Evolutionary conservation across 768 basidiomycete genomes (phyloP), one percentile per base, ranked within the genome.

Genomic region (Polyporus arcularius): DNA sequence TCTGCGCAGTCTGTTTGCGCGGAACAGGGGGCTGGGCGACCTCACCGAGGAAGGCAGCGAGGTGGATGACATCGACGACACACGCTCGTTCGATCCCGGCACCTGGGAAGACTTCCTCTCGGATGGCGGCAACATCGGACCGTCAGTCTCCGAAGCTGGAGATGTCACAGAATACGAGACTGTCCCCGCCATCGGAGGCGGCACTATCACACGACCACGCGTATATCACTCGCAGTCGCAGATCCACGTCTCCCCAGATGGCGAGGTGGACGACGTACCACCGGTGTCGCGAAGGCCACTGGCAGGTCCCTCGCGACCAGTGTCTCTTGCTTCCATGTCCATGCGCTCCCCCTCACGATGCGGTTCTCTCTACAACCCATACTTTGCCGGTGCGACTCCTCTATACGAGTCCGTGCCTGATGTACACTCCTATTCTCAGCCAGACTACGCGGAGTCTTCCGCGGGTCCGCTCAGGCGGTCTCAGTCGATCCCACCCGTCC

Each of bases 151-250:
- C 8, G 71, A 73, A 30, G 71, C 77, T 48, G 78, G 78, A 48
- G 68, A 66, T 11, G 71, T 81, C 42, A 74, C 80, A 11, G 91
- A 92, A 68, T 95, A 89, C 73, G 93, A 96, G 71, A 89, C 90
- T 1, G 85, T 95, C 39, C 93, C 95, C 12, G 95, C 96, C 3
- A 89, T 97, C 4, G 95, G 96, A 16, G 94, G 94, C 14, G 95
- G 95, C 0, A 87, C 84, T 0, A 84, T 97, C 65, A 89, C 89
- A 10, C 85, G 93, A 14, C 96, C 96, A 0, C 80, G 94, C 5
- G 82, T 96, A 35, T 86, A 85, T 64, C 96, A 96, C 71, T 86
- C 92, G 0, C 94, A 96, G 68, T 91, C 90, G 0, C 84, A 84
- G 69, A 87, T 90, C 31, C 82, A 86, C 60, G 57, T 48, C 50